Percentiles rank a stretch among this genome's conserved stretches.
Conservation (phyloP, 78 protist genomes). For the Emiliania huxleyi region DNA sequence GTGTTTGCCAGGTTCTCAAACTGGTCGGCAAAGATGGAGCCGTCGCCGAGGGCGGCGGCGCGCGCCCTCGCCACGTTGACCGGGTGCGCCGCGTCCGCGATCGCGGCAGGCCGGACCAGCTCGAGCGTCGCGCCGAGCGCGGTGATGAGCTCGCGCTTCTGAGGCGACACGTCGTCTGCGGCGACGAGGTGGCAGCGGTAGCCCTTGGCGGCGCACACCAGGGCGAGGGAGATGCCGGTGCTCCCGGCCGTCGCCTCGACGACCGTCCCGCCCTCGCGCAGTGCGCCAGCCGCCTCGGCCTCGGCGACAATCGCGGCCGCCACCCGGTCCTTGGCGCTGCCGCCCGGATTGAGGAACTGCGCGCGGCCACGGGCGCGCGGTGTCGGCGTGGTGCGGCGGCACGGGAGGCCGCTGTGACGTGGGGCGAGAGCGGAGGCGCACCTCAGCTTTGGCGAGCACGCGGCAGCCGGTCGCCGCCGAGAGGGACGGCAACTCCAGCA, state of each 20-base stretch:
- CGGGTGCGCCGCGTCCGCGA: slow-evolving; percentile 60
- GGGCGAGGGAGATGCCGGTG: slow-evolving; percentile 68
- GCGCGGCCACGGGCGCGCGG: too few relatives aligned
- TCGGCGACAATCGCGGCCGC: neutral
- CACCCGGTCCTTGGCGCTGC: slow-evolving; percentile 59
- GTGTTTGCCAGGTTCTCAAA: slow-evolving; percentile 72
- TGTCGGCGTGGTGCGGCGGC: too few relatives aligned
- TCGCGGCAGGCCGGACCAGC: slow-evolving; percentile 56
- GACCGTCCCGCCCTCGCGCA: slow-evolving; percentile 26
- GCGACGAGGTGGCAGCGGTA: slow-evolving; percentile 50
- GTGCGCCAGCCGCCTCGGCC: neutral
- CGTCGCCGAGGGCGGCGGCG: neutral
- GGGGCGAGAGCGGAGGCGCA: too few relatives aligned
- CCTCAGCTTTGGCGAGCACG: slow-evolving; percentile 30
- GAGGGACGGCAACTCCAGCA: neutral
- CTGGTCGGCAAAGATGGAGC: slow-evolving; percentile 66
- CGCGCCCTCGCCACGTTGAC: neutral
- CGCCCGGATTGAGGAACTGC: slow-evolving; percentile 72
- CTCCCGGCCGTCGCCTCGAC: slow-evolving; percentile 79
- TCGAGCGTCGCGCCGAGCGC: neutral
- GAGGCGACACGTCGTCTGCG: slow-evolving; percentile 52
- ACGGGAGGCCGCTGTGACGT: too few relatives aligned
- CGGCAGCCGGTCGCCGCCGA: slow-evolving; percentile 9
- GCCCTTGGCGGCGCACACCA: slow-evolving; percentile 67
- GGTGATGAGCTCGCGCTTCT: neutral